Conservation (phyloP, 495 filamentous ascomycete genomes). For the Penicillium daleae region DNA sequence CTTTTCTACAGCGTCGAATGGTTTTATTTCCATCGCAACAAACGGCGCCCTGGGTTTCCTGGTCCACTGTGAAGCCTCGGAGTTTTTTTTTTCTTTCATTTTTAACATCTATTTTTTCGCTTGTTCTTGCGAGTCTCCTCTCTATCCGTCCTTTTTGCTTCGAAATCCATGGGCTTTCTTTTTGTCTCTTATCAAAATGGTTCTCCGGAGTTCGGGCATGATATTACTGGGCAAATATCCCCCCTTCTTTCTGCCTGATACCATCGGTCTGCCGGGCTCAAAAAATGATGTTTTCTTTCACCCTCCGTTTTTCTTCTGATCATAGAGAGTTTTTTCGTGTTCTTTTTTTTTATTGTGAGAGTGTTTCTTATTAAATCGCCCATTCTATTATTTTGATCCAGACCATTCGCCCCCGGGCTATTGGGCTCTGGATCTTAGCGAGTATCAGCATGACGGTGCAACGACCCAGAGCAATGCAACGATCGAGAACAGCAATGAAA, state of each 20-base stretch:
- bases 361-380: slow-evolving; percentile 14
- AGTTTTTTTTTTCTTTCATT: no score
- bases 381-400: slow-evolving; percentile 17
- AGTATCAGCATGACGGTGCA: slow-evolving; percentile 26
- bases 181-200: slow-evolving; percentile 33
- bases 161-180: slow-evolving; percentile 37
- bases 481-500: slow-evolving; percentile 21
- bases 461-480: slow-evolving; percentile 21
- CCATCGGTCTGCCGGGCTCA: slow-evolving; percentile 37
- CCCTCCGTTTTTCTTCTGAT: slow-evolving; percentile 25
- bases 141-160: slow-evolving; percentile 22
- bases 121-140: slow-evolving; percentile 13
- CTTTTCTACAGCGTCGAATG: slow-evolving; percentile 23
- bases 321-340: slow-evolving; percentile 43
- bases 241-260: slow-evolving; percentile 35
- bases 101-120: slow-evolving; percentile 15
- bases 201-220: slow-evolving; percentile 45
- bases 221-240: slow-evolving; percentile 44
- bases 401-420: slow-evolving; percentile 12
- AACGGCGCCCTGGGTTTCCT: slow-evolving; percentile 15
- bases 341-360: slow-evolving; percentile 14
- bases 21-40: slow-evolving; percentile 25
- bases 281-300: slow-evolving; percentile 28
- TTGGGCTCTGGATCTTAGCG: slow-evolving; percentile 25
- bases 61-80: slow-evolving; percentile 24